A percentile compares a stretch with the other conserved stretches of the same genome.
phyloP scores from a whole-genome alignment of 352 stramenopile genomes.

The Pythium volutum region DNA sequence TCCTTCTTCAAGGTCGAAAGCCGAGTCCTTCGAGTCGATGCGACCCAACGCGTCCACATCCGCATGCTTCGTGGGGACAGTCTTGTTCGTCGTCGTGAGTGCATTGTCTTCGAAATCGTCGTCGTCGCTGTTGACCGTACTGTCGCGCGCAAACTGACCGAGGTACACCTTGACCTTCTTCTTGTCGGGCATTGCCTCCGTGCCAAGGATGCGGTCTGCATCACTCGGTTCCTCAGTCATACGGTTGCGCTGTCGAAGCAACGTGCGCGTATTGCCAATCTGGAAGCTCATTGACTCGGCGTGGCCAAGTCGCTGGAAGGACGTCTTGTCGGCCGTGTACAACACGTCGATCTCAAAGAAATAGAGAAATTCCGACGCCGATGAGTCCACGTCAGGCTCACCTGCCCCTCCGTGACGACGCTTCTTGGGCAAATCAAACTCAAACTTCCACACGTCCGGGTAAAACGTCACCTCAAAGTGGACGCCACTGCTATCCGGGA shows the following conservation, averaged over 20 bases:
- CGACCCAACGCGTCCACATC: slow-evolving; percentile 45
- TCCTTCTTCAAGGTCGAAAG: slow-evolving; percentile 38
- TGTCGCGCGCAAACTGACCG: slow-evolving; percentile 39
- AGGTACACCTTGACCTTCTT: slow-evolving; percentile 67
- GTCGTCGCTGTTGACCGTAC: slow-evolving; percentile 38
- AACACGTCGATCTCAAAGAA: slow-evolving; percentile 88
- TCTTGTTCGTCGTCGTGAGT: slow-evolving; percentile 25
- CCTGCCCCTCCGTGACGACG: slow-evolving; percentile 44
- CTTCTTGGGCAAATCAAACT: slow-evolving; percentile 88
- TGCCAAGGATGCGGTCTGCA: slow-evolving; percentile 41
- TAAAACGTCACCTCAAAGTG: slow-evolving; percentile 85
- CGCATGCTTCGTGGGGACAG: slow-evolving; percentile 16
- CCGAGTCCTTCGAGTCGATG: slow-evolving; percentile 55
- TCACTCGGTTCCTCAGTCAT: slow-evolving; percentile 58
- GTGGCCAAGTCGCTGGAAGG: slow-evolving; percentile 62
- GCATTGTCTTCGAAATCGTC: slow-evolving; percentile 15
- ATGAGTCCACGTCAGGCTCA: slow-evolving; percentile 36
- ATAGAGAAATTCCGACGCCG: slow-evolving; percentile 71
- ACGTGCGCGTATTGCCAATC: slow-evolving; percentile 81
- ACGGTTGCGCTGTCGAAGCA: slow-evolving; percentile 81
- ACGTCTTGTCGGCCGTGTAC: slow-evolving; percentile 53
- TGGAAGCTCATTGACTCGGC: slow-evolving; percentile 80
- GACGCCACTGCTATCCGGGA: slow-evolving; percentile 36
- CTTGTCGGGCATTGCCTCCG: slow-evolving; percentile 68
- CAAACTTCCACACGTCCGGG: slow-evolving; percentile 89